Percentiles rank a stretch among this genome's conserved stretches.
These are phyloP conservation scores for Asterophora lycoperdoides DNA, from an alignment of 768 basidiomycete species.

Conservation along the genomic window DNA sequence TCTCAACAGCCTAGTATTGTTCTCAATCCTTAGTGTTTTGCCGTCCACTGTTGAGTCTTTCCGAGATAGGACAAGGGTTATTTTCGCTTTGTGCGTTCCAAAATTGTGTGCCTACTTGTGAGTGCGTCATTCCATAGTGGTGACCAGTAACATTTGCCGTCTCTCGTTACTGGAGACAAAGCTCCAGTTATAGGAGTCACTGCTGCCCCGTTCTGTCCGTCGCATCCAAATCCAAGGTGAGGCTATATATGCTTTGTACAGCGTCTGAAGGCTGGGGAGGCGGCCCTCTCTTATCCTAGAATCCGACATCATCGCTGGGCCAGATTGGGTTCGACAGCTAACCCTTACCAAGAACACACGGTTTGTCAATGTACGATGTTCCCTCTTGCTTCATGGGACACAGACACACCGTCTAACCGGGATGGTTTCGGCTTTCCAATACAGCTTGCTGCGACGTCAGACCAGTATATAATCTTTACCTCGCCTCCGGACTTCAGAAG, in stretches of 20 bases:
- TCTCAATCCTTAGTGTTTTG: neutral
- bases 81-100: conserved; percentile 16
- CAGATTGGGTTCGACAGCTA: conserved; percentile 20
- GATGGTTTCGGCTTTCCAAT: neutral
- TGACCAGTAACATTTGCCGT: conserved; percentile 9
- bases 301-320: conserved; percentile 15
- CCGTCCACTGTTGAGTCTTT: neutral
- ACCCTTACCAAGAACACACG: conserved; percentile 12
- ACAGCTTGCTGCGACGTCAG: conserved; percentile 19
- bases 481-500: conserved; percentile 20
- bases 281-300: conserved; percentile 18
- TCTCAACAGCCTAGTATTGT: neutral
- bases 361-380: conserved; percentile 14
- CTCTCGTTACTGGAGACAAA: neutral
- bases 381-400: neutral
- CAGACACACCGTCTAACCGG: neutral
- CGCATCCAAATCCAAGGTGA: no score
- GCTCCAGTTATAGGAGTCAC: conserved; percentile 11
- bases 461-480: conserved; percentile 17
- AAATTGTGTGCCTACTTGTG: no score
- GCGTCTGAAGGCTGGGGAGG: conserved; percentile 20
- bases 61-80: conserved; percentile 10
- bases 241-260: neutral
- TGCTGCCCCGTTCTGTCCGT: no score
- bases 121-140: conserved; percentile 2